phyloP scores from a whole-genome alignment of 306 rosid genomes.

The Luffa aegyptiaca region DNA sequence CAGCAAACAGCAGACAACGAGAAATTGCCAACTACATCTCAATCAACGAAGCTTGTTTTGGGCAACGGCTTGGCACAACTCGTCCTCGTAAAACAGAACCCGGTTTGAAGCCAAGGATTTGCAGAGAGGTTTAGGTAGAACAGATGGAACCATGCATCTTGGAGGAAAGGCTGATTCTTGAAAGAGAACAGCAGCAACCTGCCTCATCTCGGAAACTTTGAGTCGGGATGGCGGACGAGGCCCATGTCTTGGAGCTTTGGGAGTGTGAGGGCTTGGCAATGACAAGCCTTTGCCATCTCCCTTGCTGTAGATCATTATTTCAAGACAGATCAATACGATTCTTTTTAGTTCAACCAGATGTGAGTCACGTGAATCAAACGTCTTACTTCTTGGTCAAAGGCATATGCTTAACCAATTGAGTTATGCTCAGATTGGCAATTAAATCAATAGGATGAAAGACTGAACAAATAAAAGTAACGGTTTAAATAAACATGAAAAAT shows the following conservation, averaged over 20 bases:
- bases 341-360: too few relatives aligned
- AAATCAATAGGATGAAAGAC: not conserved
- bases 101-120: conserved; percentile 83
- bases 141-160: conserved; percentile 65
- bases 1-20: conserved; percentile 15
- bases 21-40: conserved; percentile 1
- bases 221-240: conserved; percentile 92
- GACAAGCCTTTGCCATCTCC: conserved; percentile 47
- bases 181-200: conserved; percentile 90
- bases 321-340: not conserved
- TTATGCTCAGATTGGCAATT: too few relatives aligned
- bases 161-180: conserved; percentile 67
- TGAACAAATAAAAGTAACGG: not conserved
- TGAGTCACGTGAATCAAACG: too few relatives aligned
- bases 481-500: not conserved
- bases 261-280: conserved; percentile 65
- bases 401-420: not conserved
- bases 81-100: conserved; percentile 91
- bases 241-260: conserved; percentile 91
- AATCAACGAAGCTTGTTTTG: conserved; percentile 79
- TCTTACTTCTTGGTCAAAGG: too few relatives aligned
- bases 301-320: conserved; percentile 37
- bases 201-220: conserved; percentile 72
- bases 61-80: conserved; percentile 90
- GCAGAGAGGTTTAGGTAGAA: conserved; percentile 61